Base-by-base conservation (phyloP, 129 eudicot genomes). In the Artemisia tridentata region DNA sequence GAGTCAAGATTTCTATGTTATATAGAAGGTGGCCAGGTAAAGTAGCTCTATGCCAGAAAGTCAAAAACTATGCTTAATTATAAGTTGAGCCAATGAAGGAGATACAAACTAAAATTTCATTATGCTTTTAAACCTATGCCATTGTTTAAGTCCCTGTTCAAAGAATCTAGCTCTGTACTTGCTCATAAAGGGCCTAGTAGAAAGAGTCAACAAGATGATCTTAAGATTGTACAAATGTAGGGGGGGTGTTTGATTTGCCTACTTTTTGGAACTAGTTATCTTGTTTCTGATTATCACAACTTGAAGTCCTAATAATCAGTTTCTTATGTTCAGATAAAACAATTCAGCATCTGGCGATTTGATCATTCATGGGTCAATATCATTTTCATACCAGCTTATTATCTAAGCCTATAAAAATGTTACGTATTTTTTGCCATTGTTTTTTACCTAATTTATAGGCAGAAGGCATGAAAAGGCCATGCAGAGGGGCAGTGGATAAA, bases 1-100 rank as follows among this genome's bases (percentile, higher is more conserved):
- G 69, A 54, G 76, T 57, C 89, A 72, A 90, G 99, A 67, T 90
- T 95, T 68, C 82, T 43, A 19, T 90, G 99, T 81, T 95, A 95
- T 76, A 90, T 95, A 71, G 80, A 88, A 84, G 99, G 96, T 60
- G 99, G 97, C 55, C 96, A 90, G 99, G 99, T 95, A 84, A 74
- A 69, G 52, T 16, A 71, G 38, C 54, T 57, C 62, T 55, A 52
- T 11, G 71, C 19, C 56, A 54, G 25, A 38, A 17, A 17, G 71
- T n/a, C 56, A 46, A 25, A 38, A 18, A 18, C 19, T 48, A 46
- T 57, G 69, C 68, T 71, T 65, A 13, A 45, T 43, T 65, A 65
- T 64, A 64, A 38, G 10, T 38, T 38, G 11, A 7, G 45, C 45
- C 45, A 38, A 38, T 38, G 45, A 38, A 7, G 45, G 45, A 38